Conservation (phyloP, 495 filamentous ascomycete species). For the Penicillium bialowiezense region DNA sequence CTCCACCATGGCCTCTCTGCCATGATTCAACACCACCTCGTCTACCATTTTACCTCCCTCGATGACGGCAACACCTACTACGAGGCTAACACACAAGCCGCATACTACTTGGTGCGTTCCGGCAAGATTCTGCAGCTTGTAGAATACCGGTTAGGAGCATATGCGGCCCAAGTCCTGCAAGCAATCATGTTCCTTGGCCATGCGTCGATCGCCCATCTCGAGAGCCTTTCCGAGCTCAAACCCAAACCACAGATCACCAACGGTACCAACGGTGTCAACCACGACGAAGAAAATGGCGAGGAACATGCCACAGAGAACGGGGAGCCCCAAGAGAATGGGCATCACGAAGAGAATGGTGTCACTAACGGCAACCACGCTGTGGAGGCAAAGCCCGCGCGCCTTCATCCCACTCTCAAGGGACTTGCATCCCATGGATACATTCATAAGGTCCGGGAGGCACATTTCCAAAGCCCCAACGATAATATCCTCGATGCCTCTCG, state of each 20-base stretch:
- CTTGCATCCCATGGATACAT: conserved; percentile 51
- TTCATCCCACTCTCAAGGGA: conserved; percentile 43
- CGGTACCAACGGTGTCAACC: conserved; percentile 36
- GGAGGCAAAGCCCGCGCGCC: conserved; percentile 23
- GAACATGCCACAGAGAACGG: conserved; percentile 27
- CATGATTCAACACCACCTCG: conserved; percentile 83
- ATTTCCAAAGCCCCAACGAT: conserved; percentile 52
- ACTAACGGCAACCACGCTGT: conserved; percentile 22
- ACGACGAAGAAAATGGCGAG: conserved; percentile 30
- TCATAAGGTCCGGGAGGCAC: conserved; percentile 41
- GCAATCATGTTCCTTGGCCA: conserved; percentile 77
- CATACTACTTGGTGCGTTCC: conserved; percentile 75
- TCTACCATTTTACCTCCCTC: conserved; percentile 67
- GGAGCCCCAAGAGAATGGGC: conserved; percentile 20
- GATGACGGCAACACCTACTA: conserved; percentile 68
- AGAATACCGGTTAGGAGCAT: conserved; percentile 63
- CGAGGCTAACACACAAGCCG: conserved; percentile 68
- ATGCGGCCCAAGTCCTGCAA: conserved; percentile 68
- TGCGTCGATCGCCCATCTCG: conserved; percentile 67
- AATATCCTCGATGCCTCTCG: conserved; percentile 48
- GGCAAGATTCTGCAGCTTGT: conserved; percentile 79
- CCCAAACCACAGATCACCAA: conserved; percentile 20
- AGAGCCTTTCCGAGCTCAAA: conserved; percentile 38
- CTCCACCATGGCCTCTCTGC: conserved; percentile 75
- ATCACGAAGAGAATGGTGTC: conserved; percentile 16